Percentiles rank a stretch among this genome's conserved stretches.
Evolutionary conservation across 495 filamentous ascomycete species (phyloP).

Genomic region (Xylaria flabelliformis): DNA sequence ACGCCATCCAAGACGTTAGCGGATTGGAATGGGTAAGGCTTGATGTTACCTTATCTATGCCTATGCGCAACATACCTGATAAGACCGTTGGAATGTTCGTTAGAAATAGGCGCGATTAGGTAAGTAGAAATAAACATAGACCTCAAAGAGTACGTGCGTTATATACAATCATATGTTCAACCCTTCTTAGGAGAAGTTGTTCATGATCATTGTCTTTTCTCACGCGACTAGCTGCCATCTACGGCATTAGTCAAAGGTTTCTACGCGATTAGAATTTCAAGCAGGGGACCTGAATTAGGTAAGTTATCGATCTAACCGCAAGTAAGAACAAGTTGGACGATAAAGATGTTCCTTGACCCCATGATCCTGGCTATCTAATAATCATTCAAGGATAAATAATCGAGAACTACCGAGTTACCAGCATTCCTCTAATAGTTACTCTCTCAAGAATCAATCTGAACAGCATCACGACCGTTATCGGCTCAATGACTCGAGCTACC

Average conservation of each 20-base stretch:
- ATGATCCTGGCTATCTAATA: background rate
- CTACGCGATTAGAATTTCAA: background rate
- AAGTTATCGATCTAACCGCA: background rate
- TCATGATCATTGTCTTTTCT: background rate
- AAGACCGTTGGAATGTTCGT: background rate
- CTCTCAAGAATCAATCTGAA: too few relatives aligned
- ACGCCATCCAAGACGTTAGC: conserved; percentile 3
- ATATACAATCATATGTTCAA: background rate
- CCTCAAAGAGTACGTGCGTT: background rate
- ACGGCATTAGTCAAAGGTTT: background rate
- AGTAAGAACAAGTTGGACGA: background rate
- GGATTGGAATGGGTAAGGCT: conserved; percentile 1
- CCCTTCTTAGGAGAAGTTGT: background rate
- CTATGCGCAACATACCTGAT: background rate
- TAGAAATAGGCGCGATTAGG: background rate
- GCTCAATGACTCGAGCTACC: background rate
- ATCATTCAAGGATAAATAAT: background rate
- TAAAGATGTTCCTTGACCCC: background rate
- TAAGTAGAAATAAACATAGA: background rate
- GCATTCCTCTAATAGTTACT: too few relatives aligned
- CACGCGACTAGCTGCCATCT: background rate
- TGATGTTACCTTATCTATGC: conserved; percentile 6
- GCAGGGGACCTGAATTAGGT: background rate
- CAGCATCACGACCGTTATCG: background rate
- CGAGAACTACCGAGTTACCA: background rate